Evolutionary conservation across 495 filamentous ascomycete genomes (phyloP).

Genomic region (Lasiosphaeris hirsuta): DNA sequence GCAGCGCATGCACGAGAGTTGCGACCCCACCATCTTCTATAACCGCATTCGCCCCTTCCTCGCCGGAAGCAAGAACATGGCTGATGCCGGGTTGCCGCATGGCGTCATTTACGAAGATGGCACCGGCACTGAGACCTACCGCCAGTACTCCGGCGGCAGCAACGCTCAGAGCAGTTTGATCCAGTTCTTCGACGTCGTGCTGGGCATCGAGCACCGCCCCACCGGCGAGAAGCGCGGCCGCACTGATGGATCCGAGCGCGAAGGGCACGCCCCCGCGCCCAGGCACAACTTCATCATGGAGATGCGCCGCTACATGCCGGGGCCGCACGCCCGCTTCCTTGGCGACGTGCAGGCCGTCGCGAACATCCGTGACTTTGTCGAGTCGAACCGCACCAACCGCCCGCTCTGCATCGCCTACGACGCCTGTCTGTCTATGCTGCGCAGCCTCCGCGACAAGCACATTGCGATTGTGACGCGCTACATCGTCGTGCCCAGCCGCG

Average conservation of each 20-base stretch:
- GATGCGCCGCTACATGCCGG: constrained; percentile 97
- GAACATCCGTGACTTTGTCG: constrained; percentile 86
- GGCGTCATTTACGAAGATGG: constrained; percentile 88
- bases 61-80: constrained; percentile 97
- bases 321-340: constrained; percentile 84
- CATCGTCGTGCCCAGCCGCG: constrained; percentile 70
- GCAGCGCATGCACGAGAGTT: constrained; percentile 86
- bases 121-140: constrained; percentile 62
- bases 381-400: constrained; percentile 56
- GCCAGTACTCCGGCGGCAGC: constrained; percentile 88
- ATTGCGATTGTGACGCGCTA: constrained; percentile 96
- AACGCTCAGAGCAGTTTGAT: constrained; percentile 96
- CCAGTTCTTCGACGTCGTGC: constrained; percentile 91
- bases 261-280: constrained; percentile 53
- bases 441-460: constrained; percentile 87
- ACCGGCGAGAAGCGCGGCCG: constrained; percentile 65
- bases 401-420: constrained; percentile 79
- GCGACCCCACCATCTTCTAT: constrained; percentile 93
- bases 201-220: constrained; percentile 88
- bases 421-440: constrained; percentile 84
- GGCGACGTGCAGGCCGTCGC: constrained; percentile 73
- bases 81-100: constrained; percentile 80
- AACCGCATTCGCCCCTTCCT: constrained; percentile 90
- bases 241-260: constrained; percentile 44
- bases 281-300: constrained; percentile 91